Conservation (phyloP, 345 rosid genomes). For the Hibiscus tridactylites region DNA sequence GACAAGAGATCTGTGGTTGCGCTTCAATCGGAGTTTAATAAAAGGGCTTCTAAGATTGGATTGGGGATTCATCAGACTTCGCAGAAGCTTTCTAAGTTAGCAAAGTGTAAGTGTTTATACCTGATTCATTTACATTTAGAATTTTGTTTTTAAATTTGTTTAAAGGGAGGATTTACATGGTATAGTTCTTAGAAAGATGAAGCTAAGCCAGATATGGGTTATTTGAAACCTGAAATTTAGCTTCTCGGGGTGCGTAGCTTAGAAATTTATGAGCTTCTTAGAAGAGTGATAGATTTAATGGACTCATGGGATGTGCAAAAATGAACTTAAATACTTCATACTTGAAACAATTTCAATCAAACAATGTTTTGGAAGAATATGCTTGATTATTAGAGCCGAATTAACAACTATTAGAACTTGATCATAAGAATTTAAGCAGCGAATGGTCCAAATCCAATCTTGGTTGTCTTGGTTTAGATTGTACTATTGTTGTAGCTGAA, state of each 20-base stretch:
- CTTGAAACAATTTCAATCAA: background rate
- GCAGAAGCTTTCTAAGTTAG: constrained; percentile 70
- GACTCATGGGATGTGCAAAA: background rate
- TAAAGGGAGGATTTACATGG: too few species aligned
- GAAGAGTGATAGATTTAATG: background rate
- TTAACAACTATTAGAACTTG: background rate
- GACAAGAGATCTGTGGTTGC: constrained; percentile 42
- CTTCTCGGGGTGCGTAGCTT: background rate
- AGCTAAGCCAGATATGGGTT: background rate
- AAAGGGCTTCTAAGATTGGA: constrained; percentile 53
- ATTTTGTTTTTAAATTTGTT: background rate
- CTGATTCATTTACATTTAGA: background rate
- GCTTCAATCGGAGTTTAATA: constrained; percentile 58
- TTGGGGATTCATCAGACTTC: constrained; percentile 70
- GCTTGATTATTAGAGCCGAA: background rate
- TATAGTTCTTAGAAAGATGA: background rate
- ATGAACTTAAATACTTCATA: background rate
- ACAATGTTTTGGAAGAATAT: background rate
- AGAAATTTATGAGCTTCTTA: background rate
- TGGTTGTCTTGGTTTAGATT: background rate
- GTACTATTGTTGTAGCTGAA: background rate
- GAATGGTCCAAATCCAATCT: background rate
- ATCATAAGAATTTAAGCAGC: background rate
- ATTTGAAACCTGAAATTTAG: background rate
- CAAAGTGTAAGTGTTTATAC: constrained; percentile 46